Conservation (phyloP, 2,329 filamentous ascomycete genomes). For the Stachybotrys elegans region DNA sequence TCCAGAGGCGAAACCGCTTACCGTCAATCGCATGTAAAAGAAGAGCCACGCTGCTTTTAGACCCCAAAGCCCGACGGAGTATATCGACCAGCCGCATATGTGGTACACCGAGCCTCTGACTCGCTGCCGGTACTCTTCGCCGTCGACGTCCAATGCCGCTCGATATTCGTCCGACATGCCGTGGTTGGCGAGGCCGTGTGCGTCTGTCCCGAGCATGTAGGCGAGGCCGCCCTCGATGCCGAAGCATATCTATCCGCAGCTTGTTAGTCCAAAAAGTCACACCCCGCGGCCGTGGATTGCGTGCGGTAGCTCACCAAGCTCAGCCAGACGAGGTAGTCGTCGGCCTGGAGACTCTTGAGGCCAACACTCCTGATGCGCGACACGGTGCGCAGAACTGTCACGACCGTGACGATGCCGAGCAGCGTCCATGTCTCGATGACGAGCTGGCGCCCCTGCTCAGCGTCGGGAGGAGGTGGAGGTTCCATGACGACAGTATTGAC, state of each 20-base stretch:
- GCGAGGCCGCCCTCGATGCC: conserved; percentile 39
- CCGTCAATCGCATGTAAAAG: conserved; percentile 46
- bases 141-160: conserved; percentile 30
- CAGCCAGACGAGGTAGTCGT: background rate
- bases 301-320: background rate
- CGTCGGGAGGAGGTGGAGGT: background rate
- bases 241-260: background rate
- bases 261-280: background rate
- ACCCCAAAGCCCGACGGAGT: conserved; percentile 43
- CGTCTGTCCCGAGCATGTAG: conserved; percentile 39
- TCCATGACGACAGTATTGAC: too few species aligned
- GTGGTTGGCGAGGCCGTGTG: conserved; percentile 46
- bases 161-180: conserved; percentile 46
- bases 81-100: conserved; percentile 46
- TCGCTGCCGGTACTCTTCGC: conserved; percentile 32
- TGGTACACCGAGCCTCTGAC: conserved; percentile 46
- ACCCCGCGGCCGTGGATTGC: background rate
- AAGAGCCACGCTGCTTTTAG: conserved; percentile 48
- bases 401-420: background rate
- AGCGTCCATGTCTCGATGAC: background rate
- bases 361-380: background rate
- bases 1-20: background rate
- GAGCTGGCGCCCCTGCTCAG: background rate
- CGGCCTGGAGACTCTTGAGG: background rate
- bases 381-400: background rate